Evolutionary conservation across 352 stramenopile genomes (phyloP), one percentile per base, ranked within the genome.

Genomic region (Blastocystis hominis): DNA sequence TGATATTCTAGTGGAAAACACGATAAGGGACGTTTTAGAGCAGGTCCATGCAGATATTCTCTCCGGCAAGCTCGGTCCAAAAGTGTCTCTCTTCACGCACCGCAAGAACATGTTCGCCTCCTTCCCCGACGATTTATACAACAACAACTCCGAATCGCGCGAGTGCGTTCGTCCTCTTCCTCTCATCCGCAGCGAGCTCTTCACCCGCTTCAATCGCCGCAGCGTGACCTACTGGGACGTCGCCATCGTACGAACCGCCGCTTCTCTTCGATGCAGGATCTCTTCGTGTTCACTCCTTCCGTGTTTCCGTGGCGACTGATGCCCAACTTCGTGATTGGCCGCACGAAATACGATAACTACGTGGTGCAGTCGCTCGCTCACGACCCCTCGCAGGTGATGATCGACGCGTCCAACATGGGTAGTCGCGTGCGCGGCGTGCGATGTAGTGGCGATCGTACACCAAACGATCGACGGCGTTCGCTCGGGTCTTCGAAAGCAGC

Each of bases 1-100:
- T 36, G 77, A 87, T 87, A 87, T 87, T 75, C 77, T 87, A 15
- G 77, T 87, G 2, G 77, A 87, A 56, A 87, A 87, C 55, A 87
- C 62, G 10, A n/a, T 87, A 40, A 6, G 15, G 0, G 10, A 55
- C 15, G 55, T 77, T 6, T 47, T 87, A 34, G 50, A 30, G 40
- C 20, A 87, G 44, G 20, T 64, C 3, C 17, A 64, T 38, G 34
- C 77, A 34, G 77, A 87, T 15, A 87, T 87, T 53, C 77, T 44
- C 13, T 75, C 62, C 4, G 77, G 77, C 13, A 77, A 34, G 15
- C 47, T 87, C 3, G 47, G 66, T 1, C 30, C 24, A 0, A 61
- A 64, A 7, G 77, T 87, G 36, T 75, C 62, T 10, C 24, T 77
- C 2, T 87, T 87, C 44, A 78, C 77, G 0, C 77, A 87, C 42